Percentiles rank a stretch among this genome's conserved stretches.
These are phyloP conservation scores for Pleodorina starrii DNA, from an alignment of 139 green algal genomes.

Conservation along the genomic window DNA sequence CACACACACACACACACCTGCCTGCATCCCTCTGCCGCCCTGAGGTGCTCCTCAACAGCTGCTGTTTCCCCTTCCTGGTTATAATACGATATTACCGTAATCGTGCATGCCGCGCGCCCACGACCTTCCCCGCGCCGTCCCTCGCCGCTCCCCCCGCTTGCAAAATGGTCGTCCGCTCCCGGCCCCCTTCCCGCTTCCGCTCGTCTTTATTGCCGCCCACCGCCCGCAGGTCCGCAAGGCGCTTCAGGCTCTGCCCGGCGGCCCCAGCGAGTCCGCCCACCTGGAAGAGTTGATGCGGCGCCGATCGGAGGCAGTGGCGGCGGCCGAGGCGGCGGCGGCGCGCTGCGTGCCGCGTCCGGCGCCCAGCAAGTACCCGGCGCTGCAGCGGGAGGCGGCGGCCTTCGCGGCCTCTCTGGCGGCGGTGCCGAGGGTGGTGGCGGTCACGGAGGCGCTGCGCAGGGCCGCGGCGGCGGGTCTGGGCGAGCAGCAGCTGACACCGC, in stretches of 20 bases:
- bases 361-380: slow-evolving; percentile 79
- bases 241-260: slow-evolving; percentile 74
- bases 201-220: no score
- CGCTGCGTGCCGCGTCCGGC: slow-evolving; percentile 79
- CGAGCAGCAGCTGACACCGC: slow-evolving; percentile 41
- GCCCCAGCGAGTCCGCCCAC: slow-evolving; percentile 63
- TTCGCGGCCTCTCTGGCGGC: slow-evolving; percentile 60
- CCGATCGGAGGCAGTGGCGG: not conserved
- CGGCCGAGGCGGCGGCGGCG: slow-evolving; percentile 29
- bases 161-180: no score
- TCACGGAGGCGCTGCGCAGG: slow-evolving; percentile 45
- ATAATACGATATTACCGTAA: no score
- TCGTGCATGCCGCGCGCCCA: no score
- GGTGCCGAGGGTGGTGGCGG: slow-evolving; percentile 40
- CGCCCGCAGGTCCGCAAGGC: slow-evolving; percentile 58
- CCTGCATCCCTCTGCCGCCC: no score
- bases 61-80: no score
- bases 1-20: no score
- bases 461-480: not conserved
- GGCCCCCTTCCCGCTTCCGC: no score
- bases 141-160: no score
- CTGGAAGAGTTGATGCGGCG: slow-evolving; percentile 54
- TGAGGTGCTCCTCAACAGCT: no score
- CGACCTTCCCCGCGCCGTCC: no score
- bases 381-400: slow-evolving; percentile 65